These are phyloP conservation scores for Calonectria montana DNA, from an alignment of 2,329 filamentous ascomycete genomes.

Conservation along the genomic window DNA sequence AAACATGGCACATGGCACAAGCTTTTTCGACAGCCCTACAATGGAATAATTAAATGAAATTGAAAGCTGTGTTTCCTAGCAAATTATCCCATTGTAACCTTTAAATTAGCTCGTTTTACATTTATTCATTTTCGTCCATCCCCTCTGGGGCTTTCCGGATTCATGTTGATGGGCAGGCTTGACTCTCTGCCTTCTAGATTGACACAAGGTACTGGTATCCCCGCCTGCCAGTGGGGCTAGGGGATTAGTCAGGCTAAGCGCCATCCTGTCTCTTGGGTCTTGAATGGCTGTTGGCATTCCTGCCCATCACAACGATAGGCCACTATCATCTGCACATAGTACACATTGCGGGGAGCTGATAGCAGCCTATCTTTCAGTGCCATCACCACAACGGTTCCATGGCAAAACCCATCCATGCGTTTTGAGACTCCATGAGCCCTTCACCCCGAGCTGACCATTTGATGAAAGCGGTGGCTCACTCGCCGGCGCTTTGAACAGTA, in stretches of 20 bases:
- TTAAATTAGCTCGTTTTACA: background rate
- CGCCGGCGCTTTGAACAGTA: conserved; percentile 33
- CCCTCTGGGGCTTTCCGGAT: background rate
- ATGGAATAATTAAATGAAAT: background rate
- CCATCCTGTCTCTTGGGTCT: conserved; percentile 4
- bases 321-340: conserved; percentile 5
- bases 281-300: conserved; percentile 20
- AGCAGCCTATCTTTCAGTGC: conserved; percentile 13
- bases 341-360: background rate
- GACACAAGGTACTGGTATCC: conserved; percentile 3
- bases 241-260: conserved; percentile 24
- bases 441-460: conserved; percentile 37
- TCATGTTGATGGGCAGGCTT: background rate
- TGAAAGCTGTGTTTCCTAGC: background rate
- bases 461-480: conserved; percentile 32
- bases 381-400: conserved; percentile 36
- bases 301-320: background rate
- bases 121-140: background rate
- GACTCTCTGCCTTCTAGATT: background rate
- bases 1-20: background rate
- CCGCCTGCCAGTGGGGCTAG: conserved; percentile 11
- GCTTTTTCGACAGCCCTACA: background rate
- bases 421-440: conserved; percentile 43
- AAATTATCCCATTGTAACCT: background rate
- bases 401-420: conserved; percentile 44